Base-by-base conservation (phyloP, 306 rosid species). In the Luffa aegyptiaca region DNA sequence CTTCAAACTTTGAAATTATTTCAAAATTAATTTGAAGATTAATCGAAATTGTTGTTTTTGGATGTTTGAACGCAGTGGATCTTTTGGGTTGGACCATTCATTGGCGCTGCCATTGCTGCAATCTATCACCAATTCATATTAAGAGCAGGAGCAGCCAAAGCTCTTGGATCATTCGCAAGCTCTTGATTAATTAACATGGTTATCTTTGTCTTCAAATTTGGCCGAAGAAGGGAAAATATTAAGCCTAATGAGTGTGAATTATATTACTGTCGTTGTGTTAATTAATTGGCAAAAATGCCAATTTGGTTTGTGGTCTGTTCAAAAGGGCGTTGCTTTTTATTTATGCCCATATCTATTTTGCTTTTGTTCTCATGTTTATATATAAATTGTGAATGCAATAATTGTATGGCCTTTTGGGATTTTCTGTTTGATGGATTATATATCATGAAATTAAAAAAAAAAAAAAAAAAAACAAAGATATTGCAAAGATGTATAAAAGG, bases 31-130 rank as follows among this genome's bases (percentile, higher is more conserved):
- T 26, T 0, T 26, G 31, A 26, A 26, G 31, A 26, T 26, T 26
- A 26, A 26, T 0, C 31, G 0, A 26, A 26, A 0, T 26, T 26
- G 31, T 26, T 26, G 1, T 26, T 26, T 26, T 26, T 26, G 31
- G 31, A 26, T 26, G 31, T 26, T 26, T 26, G 31, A 26, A 37
- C 62, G n/a, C 31, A 82, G 85, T 79, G 83, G 83, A 83, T 83
- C 10, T 79, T 83, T 68, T 83, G 83, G 86, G 77, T 79, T 6
- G 86, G 83, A n/a, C 83, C 86, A 5, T 79, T 75, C 49, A 16
- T 79, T 33, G 80, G 86, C 35, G 86, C 84, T 8, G 80, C 77
- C 17, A 81, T 78, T 31, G 86, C 83, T 26, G 80, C 83, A 2
- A 16, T 79, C 7, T 74, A 53, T 33, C 77, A 79, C 5, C 62